These are phyloP conservation scores for Aspergillus hiratsukae DNA, from an alignment of 2,329 filamentous ascomycete genomes.

Conservation along the genomic window DNA sequence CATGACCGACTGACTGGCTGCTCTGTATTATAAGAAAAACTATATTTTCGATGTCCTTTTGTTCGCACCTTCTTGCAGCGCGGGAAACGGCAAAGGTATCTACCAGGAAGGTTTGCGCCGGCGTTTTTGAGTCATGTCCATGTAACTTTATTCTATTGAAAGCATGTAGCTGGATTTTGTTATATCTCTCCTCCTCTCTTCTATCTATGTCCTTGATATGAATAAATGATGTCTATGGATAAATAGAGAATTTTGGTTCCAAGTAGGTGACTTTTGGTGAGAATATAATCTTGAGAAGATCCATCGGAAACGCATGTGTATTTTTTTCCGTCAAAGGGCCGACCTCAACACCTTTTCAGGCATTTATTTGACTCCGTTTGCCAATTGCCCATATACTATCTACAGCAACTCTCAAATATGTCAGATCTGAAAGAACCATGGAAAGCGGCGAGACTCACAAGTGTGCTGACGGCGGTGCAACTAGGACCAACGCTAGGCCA, in stretches of 20 bases:
- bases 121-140: slow-evolving; percentile 34
- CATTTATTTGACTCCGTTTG: too few relatives aligned
- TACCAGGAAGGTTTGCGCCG: slow-evolving; percentile 20
- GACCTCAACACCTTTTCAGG: too few relatives aligned
- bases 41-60: slow-evolving; percentile 19
- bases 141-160: slow-evolving; percentile 32
- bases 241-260: slow-evolving; percentile 6
- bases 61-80: slow-evolving; percentile 30
- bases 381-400: too few relatives aligned
- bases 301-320: not conserved
- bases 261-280: not conserved
- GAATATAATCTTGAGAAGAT: not conserved
- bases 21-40: slow-evolving; percentile 31
- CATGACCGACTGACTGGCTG: slow-evolving; percentile 15
- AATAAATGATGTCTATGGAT: slow-evolving; percentile 14
- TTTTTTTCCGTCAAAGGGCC: too few relatives aligned
- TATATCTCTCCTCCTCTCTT: slow-evolving; percentile 28
- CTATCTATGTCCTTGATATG: slow-evolving; percentile 11
- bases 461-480: not conserved
- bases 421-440: not conserved
- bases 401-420: too few relatives aligned
- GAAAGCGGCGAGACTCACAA: not conserved
- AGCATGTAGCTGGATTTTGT: slow-evolving; percentile 22
- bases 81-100: slow-evolving; percentile 32
- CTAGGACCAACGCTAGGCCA: not conserved